Base-by-base conservation (phyloP, 257 asterid genomes). In the Solanum pinnatisectum region DNA sequence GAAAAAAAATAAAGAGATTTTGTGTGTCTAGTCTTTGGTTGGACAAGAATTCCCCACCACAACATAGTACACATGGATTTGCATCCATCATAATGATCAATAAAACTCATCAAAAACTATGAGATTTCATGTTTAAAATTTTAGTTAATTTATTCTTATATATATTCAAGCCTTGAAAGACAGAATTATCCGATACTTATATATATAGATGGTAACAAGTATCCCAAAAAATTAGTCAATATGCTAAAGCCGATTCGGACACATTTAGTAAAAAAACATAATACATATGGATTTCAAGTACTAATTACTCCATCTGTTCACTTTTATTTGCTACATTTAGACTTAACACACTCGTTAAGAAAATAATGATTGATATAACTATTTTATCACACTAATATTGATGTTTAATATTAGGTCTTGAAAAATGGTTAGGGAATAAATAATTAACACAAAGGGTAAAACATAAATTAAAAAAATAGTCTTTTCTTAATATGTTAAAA, bases 11-110 rank as follows among this genome's bases (percentile, higher is more conserved):
- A 14, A 79, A 46, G 20, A 52, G 70, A 82, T 46, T 82, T 52
- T 46, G 59, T 40, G 3, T 79, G 85, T 49, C 68, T 49, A 82
- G 30, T 82, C 70, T 82, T 81, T 81, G 85, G 70, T 82, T 82
- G 70, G 85, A 82, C 85, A 82, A 82, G 42, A 82, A 49, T 82
- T 81, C 85, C 85, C 85, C 67, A 82, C 85, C 68, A 81, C 85
- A 81, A 81, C 85, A 30, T 46, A 46, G 70, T 81, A 46, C 68
- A 81, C 85, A 81, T 81, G 68, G 68, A 5, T 46, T 2, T 30
- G 82, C 49, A 36, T 9, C 49, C 82, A 73, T 3, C 82, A 36
- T 36, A 10, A 36, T 74, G 18, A 10, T 22, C 52, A 10, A 36
- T 36, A 20, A 72, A 72, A 33, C 10, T 22, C 14, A 1, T 72